phyloP scores from a whole-genome alignment of 1,139 yeast genomes.

The Hyphopichia fennica region DNA sequence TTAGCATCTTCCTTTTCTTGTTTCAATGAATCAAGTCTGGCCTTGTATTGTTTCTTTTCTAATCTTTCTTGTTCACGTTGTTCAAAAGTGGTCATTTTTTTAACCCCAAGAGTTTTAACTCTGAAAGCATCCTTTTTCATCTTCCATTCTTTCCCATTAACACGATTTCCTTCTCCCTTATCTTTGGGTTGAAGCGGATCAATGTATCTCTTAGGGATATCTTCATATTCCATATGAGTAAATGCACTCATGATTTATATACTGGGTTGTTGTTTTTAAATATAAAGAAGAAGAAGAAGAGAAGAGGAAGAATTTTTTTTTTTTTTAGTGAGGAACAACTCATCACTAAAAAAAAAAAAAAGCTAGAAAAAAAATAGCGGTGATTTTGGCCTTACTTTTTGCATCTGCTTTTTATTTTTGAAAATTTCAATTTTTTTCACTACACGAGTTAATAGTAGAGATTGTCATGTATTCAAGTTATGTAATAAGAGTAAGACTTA shows the following conservation, averaged over 20 bases:
- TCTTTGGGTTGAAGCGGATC: conserved; percentile 27
- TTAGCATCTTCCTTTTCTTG: conserved; percentile 61
- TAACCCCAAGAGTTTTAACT: conserved; percentile 33
- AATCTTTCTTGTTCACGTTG: conserved; percentile 37
- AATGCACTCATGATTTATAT: conserved; percentile 23
- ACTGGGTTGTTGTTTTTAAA: not conserved
- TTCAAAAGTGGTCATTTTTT: conserved; percentile 18
- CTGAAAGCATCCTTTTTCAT: conserved; percentile 53
- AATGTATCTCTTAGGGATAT: conserved; percentile 29
- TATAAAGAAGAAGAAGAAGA: not conserved
- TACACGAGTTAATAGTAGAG: no score
- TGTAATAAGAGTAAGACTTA: no score
- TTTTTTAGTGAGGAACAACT: not conserved
- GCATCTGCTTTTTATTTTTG: not conserved
- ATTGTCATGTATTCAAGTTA: no score
- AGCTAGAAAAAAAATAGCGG: conserved; percentile 1
- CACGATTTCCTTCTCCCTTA: conserved; percentile 43
- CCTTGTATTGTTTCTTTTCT: conserved; percentile 47
- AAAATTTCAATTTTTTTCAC: no score
- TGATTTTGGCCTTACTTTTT: not conserved
- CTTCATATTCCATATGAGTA: conserved; percentile 21
- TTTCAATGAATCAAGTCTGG: conserved; percentile 55
- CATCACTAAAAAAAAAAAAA: not conserved
- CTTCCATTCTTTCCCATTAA: conserved; percentile 60
- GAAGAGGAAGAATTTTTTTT: conserved; percentile 4